Evolutionary conservation across 306 rosid species (phyloP).

Genomic region (Dalbergia oliveri): DNA sequence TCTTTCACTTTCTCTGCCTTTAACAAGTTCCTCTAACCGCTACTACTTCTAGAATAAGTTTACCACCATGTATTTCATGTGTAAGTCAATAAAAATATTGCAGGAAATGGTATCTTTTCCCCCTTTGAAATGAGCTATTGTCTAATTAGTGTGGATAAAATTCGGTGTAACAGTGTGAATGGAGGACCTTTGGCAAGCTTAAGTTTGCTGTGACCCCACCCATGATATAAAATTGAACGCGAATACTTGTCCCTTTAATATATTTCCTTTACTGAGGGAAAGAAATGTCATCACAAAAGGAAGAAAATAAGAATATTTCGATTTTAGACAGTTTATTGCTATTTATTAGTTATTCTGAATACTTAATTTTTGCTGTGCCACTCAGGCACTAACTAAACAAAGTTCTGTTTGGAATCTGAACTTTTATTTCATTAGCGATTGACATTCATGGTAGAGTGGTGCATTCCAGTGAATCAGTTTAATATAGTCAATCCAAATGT

Average conservation of each 20-base stretch:
- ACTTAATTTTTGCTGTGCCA: not conserved
- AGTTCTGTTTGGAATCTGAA: not conserved
- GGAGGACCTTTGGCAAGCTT: not conserved
- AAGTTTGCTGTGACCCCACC: conserved; percentile 28
- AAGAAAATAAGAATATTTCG: not conserved
- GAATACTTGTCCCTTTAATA: not conserved
- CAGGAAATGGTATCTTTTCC: not conserved
- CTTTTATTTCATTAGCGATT: not conserved
- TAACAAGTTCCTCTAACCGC: conserved; percentile 17
- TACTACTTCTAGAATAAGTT: not conserved
- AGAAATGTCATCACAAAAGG: not conserved
- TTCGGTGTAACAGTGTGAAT: not conserved
- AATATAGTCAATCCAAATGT: not conserved
- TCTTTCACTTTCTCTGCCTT: conserved; percentile 14
- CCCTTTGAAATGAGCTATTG: not conserved
- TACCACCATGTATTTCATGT: not conserved
- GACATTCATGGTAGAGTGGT: not conserved
- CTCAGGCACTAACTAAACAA: not conserved
- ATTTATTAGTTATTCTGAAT: not conserved
- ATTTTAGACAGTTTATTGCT: not conserved
- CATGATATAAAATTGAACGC: not conserved
- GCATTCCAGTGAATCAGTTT: not conserved
- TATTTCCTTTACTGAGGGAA: not conserved
- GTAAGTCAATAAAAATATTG: not conserved
- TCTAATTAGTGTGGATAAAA: not conserved